Base-by-base conservation (phyloP, 2,329 filamentous ascomycete species). In the Apiospora marii region DNA sequence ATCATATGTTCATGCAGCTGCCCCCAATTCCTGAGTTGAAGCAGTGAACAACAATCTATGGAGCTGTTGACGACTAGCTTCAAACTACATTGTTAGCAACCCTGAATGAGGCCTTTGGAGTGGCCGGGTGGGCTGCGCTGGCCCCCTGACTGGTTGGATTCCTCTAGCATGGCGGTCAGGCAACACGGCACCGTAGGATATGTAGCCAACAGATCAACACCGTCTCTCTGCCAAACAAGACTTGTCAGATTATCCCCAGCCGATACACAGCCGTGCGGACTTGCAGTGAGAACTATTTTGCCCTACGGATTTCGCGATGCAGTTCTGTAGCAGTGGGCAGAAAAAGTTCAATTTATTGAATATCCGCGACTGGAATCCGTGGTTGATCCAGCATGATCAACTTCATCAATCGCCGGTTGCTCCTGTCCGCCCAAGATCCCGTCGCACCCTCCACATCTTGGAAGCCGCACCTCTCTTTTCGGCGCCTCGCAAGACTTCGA, bases 401-500 rank as follows among this genome's bases (percentile, higher is more conserved):
- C 67, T 49, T 46, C 13, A 37, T 73, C 67, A 77, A 7, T 74
- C 74, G 37, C 61, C 72, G 49, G 41, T 68, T 49, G 77, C 73
- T 67, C 77, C 74, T 73, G 75, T 79, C 53, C 84, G 83, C 12
- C 91, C 90, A 8, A 92, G 80, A 79, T 92, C 90, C 75, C 90
- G 87, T 72, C 91, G 85, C 14, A 92, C 90, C 74, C 90, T 86
- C 90, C 90, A 92, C 13, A 90, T 89, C 69, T 86, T 85, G 4
- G 89, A 90, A 19, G 90, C 91, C 14, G 87, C 85, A 5, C 87
- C 87, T 71, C 89, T 84, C 74, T 86, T 89, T 79, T 89, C 84
- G 70, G 86, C 87, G 4, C 87, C 89, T 67, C 85, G 84, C 13
- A 91, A 79, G 58, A 86, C 84, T 77, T 92, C 89, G 16, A 92